Evolutionary conservation across 1,284 basidiomycete genomes (phyloP).

Genomic region (Coniophora puteana): DNA sequence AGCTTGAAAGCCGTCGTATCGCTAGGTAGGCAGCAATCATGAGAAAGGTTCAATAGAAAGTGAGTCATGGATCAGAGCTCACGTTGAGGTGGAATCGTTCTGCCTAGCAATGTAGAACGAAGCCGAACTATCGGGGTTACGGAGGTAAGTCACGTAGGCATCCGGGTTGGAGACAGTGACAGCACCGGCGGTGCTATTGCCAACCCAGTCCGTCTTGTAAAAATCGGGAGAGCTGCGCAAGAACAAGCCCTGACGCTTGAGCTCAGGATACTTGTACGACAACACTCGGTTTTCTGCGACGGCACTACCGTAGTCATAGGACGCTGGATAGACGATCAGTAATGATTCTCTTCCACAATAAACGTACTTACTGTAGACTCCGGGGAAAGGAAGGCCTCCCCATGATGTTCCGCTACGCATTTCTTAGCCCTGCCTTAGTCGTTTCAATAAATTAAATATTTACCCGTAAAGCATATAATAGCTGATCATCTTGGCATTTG

Average conservation of each 20-base stretch:
- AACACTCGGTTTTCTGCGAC: slow-evolving; percentile 70
- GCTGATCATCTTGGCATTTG: slow-evolving; percentile 72
- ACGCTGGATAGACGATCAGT: slow-evolving; percentile 28
- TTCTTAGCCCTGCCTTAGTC: slow-evolving; percentile 3
- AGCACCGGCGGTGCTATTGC: slow-evolving; percentile 52
- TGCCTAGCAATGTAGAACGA: slow-evolving; percentile 74
- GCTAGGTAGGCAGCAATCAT: no score
- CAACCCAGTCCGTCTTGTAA: slow-evolving; percentile 72
- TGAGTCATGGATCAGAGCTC: slow-evolving; percentile 22
- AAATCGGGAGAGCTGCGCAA: slow-evolving; percentile 72
- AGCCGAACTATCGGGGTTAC: slow-evolving; percentile 60
- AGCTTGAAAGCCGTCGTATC: slow-evolving; percentile 49
- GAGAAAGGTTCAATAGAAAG: slow-evolving; percentile 3
- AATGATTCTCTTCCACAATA: neutral
- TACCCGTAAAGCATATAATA: slow-evolving; percentile 81
- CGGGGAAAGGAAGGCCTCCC: slow-evolving; percentile 70
- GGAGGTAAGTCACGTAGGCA: slow-evolving; percentile 59
- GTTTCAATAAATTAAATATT: slow-evolving; percentile 9
- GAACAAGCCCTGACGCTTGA: slow-evolving; percentile 75
- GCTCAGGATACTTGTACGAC: slow-evolving; percentile 65
- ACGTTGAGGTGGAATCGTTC: slow-evolving; percentile 62
- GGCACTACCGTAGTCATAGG: slow-evolving; percentile 67
- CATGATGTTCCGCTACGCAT: slow-evolving; percentile 67
- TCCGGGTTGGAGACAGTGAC: slow-evolving; percentile 44
- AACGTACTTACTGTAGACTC: slow-evolving; percentile 46